Evolutionary conservation across 495 filamentous ascomycete genomes (phyloP).

Genomic region (Geopyxis carbonaria): DNA sequence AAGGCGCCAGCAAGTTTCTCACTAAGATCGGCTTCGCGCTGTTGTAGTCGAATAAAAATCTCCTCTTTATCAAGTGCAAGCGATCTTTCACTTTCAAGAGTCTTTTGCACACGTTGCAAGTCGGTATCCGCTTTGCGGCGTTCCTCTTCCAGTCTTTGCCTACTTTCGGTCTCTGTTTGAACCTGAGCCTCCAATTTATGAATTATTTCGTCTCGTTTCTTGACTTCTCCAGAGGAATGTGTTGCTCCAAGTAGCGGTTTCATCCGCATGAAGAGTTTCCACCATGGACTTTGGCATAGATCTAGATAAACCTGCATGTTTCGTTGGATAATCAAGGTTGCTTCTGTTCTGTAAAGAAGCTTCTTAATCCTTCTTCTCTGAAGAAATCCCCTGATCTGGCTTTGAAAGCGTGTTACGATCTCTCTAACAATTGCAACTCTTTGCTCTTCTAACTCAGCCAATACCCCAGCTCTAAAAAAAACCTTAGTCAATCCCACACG

Average conservation of each 20-base stretch:
- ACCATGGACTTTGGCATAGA: conserved; percentile 86
- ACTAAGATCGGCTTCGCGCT: conserved; percentile 68
- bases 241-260: conserved; percentile 76
- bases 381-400: conserved; percentile 71
- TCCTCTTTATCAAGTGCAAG: conserved; percentile 95
- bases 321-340: conserved; percentile 81
- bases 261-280: conserved; percentile 89
- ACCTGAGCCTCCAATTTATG: conserved; percentile 67
- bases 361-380: conserved; percentile 80
- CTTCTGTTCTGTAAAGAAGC: conserved; percentile 81
- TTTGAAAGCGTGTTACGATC: conserved; percentile 90
- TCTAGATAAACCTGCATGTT: conserved; percentile 83
- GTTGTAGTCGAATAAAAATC: conserved; percentile 87
- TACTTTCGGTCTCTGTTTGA: conserved; percentile 54
- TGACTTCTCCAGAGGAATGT: conserved; percentile 75
- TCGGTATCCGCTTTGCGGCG: conserved; percentile 72
- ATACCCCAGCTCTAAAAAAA: conserved; percentile 91
- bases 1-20: conserved; percentile 89
- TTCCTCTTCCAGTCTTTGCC: conserved; percentile 78
- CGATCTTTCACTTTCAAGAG: conserved; percentile 83
- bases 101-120: conserved; percentile 75
- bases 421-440: conserved; percentile 79
- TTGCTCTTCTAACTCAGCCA: conserved; percentile 91
- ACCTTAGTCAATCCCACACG: conserved; percentile 94
- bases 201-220: conserved; percentile 86